Evolutionary conservation across 1,139 yeast genomes (phyloP), one percentile per base, ranked within the genome.

Genomic region (Zhuliangozyma parablackwelliae): DNA sequence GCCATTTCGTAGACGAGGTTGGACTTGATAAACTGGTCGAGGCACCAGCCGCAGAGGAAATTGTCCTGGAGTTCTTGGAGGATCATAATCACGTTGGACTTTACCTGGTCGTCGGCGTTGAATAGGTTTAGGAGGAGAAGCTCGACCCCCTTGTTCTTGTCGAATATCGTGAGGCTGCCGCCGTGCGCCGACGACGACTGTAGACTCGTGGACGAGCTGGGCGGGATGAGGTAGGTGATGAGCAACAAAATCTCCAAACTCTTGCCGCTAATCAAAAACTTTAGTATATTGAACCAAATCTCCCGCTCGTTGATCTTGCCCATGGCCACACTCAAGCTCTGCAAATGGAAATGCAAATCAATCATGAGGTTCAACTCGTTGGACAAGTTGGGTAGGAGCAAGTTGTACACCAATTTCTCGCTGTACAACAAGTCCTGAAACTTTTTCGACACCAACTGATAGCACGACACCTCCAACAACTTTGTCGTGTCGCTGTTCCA

Each of bases 31-130:
- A 59, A 69, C 34, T 59, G 62, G 26, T 56, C 57, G 34, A 70
- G 54, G 48, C 75, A 70, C 76, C 75, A 70, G 5, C 75, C 74
- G 48, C 75, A 69, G 23, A 70, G 50, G 39, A 61, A 65, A 52
- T 69, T 68, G 38, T 70, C 75, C 40, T 63, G 70, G 30, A 70
- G 52, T 47, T 70, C 75, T 45, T 69, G 74, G 36, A 70, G 48
- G 24, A 70, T 70, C 72, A 67, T 65, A 10, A 68, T 57, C 11
- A 70, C 54, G 41, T 66, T 69, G 20, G 65, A 54, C 46, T 69
- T 70, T 33, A 70, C 58, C 41, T 65, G 69, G 41, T 67, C 63
- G 43, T 69, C 65, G 31, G 45, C 48, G 42, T 64, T 62, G 45
- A 63, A 64, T 26, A 64, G 48, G 35, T 63, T 64, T 21, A 69